Percentiles rank a stretch among this genome's conserved stretches.
Conservation (phyloP, 1,284 basidiomycete genomes). For the Ceratobasidium sp. region DNA sequence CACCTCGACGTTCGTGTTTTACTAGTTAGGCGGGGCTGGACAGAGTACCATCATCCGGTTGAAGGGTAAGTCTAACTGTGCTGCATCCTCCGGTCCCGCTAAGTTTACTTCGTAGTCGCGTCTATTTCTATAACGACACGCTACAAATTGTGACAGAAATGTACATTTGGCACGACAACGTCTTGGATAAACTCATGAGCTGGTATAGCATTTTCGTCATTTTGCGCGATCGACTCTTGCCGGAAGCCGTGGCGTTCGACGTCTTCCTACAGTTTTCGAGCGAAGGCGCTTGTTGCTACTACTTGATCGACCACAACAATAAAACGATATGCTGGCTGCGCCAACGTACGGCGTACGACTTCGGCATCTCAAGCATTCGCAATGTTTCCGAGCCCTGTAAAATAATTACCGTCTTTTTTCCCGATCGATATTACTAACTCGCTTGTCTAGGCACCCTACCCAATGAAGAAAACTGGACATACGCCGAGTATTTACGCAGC, state of each 20-base stretch:
- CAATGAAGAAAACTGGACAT: too few relatives aligned
- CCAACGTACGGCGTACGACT: slow-evolving; percentile 4
- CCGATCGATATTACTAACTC: too few relatives aligned
- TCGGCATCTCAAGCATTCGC: not conserved
- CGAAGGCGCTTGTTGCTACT: not conserved
- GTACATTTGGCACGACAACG: not conserved
- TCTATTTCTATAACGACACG: not conserved
- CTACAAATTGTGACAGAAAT: not conserved
- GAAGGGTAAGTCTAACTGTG: not conserved
- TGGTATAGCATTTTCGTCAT: not conserved
- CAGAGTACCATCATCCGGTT: not conserved
- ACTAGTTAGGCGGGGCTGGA: not conserved
- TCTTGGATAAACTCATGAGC: not conserved
- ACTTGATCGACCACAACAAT: slow-evolving; percentile 12
- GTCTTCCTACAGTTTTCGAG: slow-evolving; percentile 13
- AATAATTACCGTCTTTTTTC: too few relatives aligned
- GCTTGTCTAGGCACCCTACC: too few relatives aligned
- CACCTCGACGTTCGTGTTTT: too few relatives aligned
- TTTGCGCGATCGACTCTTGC: not conserved
- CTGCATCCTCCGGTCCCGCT: too few relatives aligned
- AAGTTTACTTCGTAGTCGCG: not conserved
- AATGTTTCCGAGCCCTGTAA: too few relatives aligned
- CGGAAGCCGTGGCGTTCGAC: slow-evolving; percentile 12
- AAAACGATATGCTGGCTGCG: slow-evolving; percentile 8
- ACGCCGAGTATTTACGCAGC: too few relatives aligned